Evolutionary conservation across 257 asterid genomes (phyloP).

Genomic region (Solanum sparsipilum): DNA sequence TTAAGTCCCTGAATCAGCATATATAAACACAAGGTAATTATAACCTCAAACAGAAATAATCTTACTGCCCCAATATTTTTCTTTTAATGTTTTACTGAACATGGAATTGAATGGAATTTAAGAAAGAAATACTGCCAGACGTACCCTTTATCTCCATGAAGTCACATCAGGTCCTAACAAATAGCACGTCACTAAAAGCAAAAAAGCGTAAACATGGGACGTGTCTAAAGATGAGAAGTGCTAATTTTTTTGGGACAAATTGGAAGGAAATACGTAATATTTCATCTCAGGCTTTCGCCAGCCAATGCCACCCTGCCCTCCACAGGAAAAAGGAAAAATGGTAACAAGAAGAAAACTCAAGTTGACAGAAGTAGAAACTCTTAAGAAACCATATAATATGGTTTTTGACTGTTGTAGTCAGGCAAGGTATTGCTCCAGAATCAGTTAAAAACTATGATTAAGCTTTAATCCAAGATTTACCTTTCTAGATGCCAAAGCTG

Average conservation of each 20-base stretch:
- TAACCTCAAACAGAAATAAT: not conserved
- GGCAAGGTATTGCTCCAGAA: not conserved
- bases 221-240: not conserved
- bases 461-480: conserved; percentile 17
- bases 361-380: not conserved
- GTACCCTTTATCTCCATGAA: not conserved
- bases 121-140: not conserved
- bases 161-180: not conserved
- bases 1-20: not conserved
- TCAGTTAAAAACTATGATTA: not conserved
- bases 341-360: not conserved
- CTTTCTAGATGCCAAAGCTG: conserved; percentile 97
- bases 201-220: not conserved
- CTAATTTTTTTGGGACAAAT: not conserved
- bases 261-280: not conserved
- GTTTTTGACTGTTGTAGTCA: not conserved
- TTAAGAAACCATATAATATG: not conserved
- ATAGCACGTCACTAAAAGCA: not conserved
- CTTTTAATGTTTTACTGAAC: not conserved
- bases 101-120: not conserved
- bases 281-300: not conserved
- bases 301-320: not conserved
- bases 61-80: not conserved
- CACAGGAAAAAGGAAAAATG: not conserved
- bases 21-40: not conserved